Evolutionary conservation across 129 eudicot species (phyloP), one percentile per base, ranked within the genome.

Genomic region (Escallonia rubra): DNA sequence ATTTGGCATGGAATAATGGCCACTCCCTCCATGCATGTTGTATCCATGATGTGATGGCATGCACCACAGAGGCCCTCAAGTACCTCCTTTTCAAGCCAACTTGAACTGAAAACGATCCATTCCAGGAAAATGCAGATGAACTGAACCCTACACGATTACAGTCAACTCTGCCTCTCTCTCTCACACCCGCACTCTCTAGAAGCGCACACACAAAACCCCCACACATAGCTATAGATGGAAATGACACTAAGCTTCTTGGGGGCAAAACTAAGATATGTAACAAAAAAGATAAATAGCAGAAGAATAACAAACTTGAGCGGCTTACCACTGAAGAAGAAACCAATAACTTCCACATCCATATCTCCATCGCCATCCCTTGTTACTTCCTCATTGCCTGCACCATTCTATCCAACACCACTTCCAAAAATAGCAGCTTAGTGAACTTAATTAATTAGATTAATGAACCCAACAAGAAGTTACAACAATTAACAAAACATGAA

Each of bases 401-500:
- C 61, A 53, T n/a, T 50, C 62, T 34, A 41, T 10, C 7, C 6
- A 16, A 55, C 57, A 61, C 38, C 61, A 66, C n/a, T 40, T 41
- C 61, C 50, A 40, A 8, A 51, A 7, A 41, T 43, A 66, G 4
- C 12, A 64, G 8, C 54, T 57, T 38, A 44, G 50, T 48, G 9
- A 59, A 47, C 4, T 50, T 44, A 62, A 7, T 50, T 44, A 62
- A 7, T 51, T 11, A 42, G 41, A 61, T 44, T 47, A 48, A 38
- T 51, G 65, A 61, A 70, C 39, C 11, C 40, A 70, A 63, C 69
- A 62, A n/a, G 6, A 66, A 54, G 76, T 45, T 65, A 66, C 78
- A 78, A 10, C 66, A 44, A 23, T 63, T 65, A 60, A 56, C 42
- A 62, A 46, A 66, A 73, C 79, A 61, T 52, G 38, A 54, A 66